Evolutionary conservation across 1,284 basidiomycete species (phyloP), one percentile per base, ranked within the genome.

Genomic region (Farysia itapuensis): DNA sequence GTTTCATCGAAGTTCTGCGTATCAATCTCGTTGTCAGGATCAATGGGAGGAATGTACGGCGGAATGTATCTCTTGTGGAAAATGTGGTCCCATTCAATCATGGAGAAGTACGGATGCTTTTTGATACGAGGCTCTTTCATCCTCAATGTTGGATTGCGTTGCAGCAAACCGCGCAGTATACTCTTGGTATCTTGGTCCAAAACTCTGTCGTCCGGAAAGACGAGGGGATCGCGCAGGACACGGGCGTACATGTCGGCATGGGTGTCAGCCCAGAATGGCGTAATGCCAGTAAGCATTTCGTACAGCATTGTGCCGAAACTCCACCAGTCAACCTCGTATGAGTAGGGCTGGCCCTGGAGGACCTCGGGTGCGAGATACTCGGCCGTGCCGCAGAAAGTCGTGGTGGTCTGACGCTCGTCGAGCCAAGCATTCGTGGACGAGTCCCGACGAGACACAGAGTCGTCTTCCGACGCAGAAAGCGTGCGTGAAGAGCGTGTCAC

Each of bases 341-440:
- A 96, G 79, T 99, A 95, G 13, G 95, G 93, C 76, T 90, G 85
- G 35, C 92, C 92, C 74, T 91, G 89, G 75, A 99, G 97, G 53
- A 99, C 95, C 80, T 97, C 94, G 53, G 94, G 94, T 31, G 94
- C 93, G 73, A 97, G 95, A 82, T 98, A 97, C 80, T 97, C 93
- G 83, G 96, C 94, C 21, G 94, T 98, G 25, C 94, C 94, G 60
- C 97, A 94, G 79, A 97, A 97, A 37, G 93, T 97, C 79, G 97
- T 97, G 22, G 95, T 96, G 73, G 94, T 84, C 80, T 97, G 94
- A 79, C 97, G 90, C 35, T 88, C 92, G 47, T 95, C 96, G 79
- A 94, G 97, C 35, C 88, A 89, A 80, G 90, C 88, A 12, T 92
- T 98, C 7, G 59, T 49, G 2, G 59, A 48, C 2, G 58, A 61